Percentiles rank a stretch among this genome's conserved stretches.
Evolutionary conservation across 2,329 filamentous ascomycete species (phyloP).

Genomic region (Curvularia eragrostidis): DNA sequence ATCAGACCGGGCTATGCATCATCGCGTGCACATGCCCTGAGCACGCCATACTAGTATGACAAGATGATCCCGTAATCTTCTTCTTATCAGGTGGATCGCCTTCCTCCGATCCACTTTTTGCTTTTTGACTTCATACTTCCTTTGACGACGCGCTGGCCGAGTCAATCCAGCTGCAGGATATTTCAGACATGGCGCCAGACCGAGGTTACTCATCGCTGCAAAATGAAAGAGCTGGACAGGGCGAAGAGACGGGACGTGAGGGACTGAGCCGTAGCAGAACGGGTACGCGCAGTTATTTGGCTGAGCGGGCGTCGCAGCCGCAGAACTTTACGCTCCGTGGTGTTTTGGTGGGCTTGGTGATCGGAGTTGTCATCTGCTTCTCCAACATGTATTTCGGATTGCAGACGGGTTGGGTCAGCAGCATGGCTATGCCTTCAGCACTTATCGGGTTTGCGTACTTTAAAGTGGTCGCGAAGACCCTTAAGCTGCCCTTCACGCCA

Average conservation of each 20-base stretch:
- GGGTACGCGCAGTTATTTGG: conserved; percentile 33
- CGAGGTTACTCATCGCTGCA: conserved; percentile 36
- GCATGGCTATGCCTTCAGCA: conserved; percentile 97
- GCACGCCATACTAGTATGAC: conserved; percentile 29
- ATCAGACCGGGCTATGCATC: conserved; percentile 26
- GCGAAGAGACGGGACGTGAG: conserved; percentile 26
- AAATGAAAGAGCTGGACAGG: conserved; percentile 30
- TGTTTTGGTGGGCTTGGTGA: conserved; percentile 77
- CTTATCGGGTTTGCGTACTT: conserved; percentile 96
- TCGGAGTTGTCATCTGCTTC: conserved; percentile 91
- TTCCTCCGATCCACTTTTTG: not conserved
- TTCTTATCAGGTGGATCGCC: conserved; percentile 12
- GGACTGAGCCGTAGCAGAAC: conserved; percentile 26
- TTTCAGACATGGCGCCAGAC: conserved; percentile 45
- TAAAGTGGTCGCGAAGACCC: conserved; percentile 73
- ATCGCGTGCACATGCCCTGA: conserved; percentile 25
- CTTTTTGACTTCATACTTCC: not conserved
- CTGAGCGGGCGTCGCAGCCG: conserved; percentile 50
- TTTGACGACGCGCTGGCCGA: conserved; percentile 25
- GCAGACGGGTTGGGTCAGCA: conserved; percentile 82
- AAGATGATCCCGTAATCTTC: conserved; percentile 9
- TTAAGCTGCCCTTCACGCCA: conserved; percentile 84
- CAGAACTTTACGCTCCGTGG: conserved; percentile 86
- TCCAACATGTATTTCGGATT: conserved; percentile 99
- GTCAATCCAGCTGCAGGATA: conserved; percentile 28